Base-by-base conservation (phyloP, 1,139 yeast species). In the Saccharomyces pastorianus region DNA sequence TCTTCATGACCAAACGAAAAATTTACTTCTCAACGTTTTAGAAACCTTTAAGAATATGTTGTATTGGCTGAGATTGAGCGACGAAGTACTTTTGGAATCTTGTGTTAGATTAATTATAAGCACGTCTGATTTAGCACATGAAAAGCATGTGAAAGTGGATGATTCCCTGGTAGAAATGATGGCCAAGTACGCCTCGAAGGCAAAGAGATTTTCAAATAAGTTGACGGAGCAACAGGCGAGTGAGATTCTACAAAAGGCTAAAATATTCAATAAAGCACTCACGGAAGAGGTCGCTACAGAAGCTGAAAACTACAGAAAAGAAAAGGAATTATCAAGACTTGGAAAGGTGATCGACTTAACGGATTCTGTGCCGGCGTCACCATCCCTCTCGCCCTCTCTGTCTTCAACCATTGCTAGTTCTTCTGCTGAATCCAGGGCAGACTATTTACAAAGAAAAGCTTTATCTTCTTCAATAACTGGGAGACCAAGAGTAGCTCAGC, bases 11-110 rank as follows among this genome's bases (percentile, higher is more conserved):
- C 57, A 64, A 1, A 59, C 63, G 9, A 51, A 44, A 31, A 72
- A 72, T 42, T 61, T 77, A 46, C 71, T 74, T 56, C 61, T 64
- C n/a, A 68, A 67, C 50, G 65, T 73, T 3, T 49, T 67, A 41
- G 61, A 57, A 27, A 80, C 89, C 0, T 82, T 85, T 60, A 75
- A 77, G 27, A 75, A 82, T 57, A 82, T 87, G 73, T 76, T 88
- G 49, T 83, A 82, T 41, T 88, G 97, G 95, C 74, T 91, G 44
- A 77, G 95, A 57, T 73, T 91, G 51, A 89, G 91, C 55, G 97
- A 91, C 70, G 75, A 80, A 9, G 84, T 89, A 2, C 74, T 91
- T 48, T 74, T 90, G 49, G 82, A 81, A 42, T 80, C 90, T 0
- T 88, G 96, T 73, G 91, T 88, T 11, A 78, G 77, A 32, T 74